phyloP scores from a whole-genome alignment of 352 stramenopile species.

The Globisporangium rhizosaccharum region DNA sequence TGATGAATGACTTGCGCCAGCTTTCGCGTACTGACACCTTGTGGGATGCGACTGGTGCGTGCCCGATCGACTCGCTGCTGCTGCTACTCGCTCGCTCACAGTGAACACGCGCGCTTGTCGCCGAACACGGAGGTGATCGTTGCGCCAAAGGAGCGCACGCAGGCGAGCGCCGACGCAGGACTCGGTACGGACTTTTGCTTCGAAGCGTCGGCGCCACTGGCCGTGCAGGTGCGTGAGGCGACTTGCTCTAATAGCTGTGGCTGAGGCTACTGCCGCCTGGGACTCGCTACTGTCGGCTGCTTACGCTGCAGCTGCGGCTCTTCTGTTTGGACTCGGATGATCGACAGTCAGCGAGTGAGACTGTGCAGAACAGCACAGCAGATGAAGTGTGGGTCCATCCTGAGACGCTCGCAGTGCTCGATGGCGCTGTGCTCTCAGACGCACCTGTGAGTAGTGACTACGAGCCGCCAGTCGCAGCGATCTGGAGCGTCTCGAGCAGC shows the following conservation, averaged over 20 bases:
- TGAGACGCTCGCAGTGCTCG: conserved; percentile 47
- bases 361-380: conserved; percentile 20
- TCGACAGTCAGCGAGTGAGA: background rate
- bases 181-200: conserved; percentile 55
- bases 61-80: background rate
- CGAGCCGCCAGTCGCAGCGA: conserved; percentile 30
- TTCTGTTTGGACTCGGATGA: background rate
- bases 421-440: conserved; percentile 37
- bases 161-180: conserved; percentile 16
- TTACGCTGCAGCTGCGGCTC: too few species aligned
- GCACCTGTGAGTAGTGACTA: conserved; percentile 16
- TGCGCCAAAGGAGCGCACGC: conserved; percentile 60
- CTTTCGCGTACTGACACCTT: background rate
- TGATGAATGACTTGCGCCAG: background rate
- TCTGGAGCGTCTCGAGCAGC: conserved; percentile 25
- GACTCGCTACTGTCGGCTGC: too few species aligned
- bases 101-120: conserved; percentile 62
- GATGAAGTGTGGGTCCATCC: conserved; percentile 73
- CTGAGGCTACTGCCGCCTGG: too few species aligned
- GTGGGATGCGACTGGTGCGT: background rate
- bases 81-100: conserved; percentile 14
- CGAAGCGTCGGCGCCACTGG: conserved; percentile 42
- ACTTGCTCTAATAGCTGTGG: background rate
- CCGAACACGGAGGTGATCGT: conserved; percentile 73
- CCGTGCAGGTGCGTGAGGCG: conserved; percentile 32